phyloP scores from a whole-genome alignment of 1,284 basidiomycete species.

The Mycosarcoma maydis region DNA sequence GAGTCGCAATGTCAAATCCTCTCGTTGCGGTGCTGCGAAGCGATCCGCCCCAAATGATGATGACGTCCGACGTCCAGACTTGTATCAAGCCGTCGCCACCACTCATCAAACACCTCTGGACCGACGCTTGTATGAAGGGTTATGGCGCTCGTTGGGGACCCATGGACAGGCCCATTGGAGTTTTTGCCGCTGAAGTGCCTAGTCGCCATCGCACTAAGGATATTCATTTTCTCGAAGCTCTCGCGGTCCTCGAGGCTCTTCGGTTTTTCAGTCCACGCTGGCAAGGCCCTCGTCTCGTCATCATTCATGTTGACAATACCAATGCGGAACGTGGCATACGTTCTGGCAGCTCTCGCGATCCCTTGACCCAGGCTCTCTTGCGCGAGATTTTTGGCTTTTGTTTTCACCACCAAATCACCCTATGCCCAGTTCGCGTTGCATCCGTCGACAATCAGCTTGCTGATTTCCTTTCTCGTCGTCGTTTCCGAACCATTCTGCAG shows the following conservation, averaged over 20 bases:
- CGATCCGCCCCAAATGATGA: too few species aligned
- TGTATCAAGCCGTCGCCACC: too few species aligned
- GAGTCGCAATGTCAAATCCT: too few species aligned
- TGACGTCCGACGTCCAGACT: too few species aligned
- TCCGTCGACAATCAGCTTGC: conserved; percentile 2
- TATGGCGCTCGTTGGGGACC: too few species aligned
- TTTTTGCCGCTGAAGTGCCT: not conserved
- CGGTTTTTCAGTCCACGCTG: not conserved
- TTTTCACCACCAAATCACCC: not conserved
- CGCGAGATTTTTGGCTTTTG: conserved; percentile 1
- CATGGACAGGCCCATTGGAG: too few species aligned
- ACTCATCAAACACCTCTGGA: too few species aligned
- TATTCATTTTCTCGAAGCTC: conserved; percentile 7
- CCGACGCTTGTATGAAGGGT: too few species aligned
- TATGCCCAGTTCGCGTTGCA: not conserved
- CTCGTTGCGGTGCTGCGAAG: too few species aligned
- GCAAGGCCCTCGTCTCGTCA: not conserved
- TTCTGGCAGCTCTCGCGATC: not conserved
- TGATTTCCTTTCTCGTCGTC: conserved; percentile 1
- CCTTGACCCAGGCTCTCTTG: not conserved
- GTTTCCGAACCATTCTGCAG: not conserved
- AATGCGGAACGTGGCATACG: conserved; percentile 2
- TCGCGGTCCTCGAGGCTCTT: not conserved
- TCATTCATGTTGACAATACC: not conserved
- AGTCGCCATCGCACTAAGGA: not conserved